phyloP scores from a whole-genome alignment of 148 eudicot species.

The Vaccinium corymbosum region DNA sequence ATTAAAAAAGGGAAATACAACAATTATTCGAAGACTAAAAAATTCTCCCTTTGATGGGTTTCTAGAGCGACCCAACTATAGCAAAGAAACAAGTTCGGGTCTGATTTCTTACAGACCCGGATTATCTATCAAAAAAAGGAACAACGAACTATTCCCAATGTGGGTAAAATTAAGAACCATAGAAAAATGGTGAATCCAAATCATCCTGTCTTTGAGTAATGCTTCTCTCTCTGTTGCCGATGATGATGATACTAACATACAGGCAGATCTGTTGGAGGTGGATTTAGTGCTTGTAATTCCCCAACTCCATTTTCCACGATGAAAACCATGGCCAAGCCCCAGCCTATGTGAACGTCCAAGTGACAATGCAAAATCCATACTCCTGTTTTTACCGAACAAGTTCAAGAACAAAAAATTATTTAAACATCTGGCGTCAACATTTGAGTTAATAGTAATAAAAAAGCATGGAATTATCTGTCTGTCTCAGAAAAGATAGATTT shows the following conservation, averaged over 20 bases:
- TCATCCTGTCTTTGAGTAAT: neutral
- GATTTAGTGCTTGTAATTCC: slow-evolving; percentile 39
- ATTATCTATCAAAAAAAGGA: slow-evolving; percentile 12
- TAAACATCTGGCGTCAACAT: neutral
- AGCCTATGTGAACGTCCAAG: slow-evolving; percentile 63
- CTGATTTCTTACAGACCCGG: slow-evolving; percentile 2
- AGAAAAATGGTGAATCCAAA: neutral
- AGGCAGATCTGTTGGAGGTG: slow-evolving; percentile 66
- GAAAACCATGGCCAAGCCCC: slow-evolving; percentile 85
- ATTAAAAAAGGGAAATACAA: no score
- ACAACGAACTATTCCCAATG: slow-evolving; percentile 25
- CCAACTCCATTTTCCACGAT: slow-evolving; percentile 70
- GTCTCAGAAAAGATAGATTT: no score
- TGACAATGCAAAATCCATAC: slow-evolving; percentile 85
- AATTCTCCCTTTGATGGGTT: no score
- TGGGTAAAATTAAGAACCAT: slow-evolving; percentile 13
- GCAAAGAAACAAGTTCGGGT: neutral
- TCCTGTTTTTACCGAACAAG: slow-evolving; percentile 36
- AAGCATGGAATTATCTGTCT: no score
- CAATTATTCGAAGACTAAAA: no score
- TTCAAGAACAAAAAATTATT: neutral
- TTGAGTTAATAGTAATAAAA: no score
- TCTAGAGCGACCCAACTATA: neutral
- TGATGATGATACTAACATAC: slow-evolving; percentile 34
- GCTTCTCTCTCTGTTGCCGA: neutral